phyloP scores from a whole-genome alignment of 2,329 filamentous ascomycete species.

The Colletotrichum sojae region DNA sequence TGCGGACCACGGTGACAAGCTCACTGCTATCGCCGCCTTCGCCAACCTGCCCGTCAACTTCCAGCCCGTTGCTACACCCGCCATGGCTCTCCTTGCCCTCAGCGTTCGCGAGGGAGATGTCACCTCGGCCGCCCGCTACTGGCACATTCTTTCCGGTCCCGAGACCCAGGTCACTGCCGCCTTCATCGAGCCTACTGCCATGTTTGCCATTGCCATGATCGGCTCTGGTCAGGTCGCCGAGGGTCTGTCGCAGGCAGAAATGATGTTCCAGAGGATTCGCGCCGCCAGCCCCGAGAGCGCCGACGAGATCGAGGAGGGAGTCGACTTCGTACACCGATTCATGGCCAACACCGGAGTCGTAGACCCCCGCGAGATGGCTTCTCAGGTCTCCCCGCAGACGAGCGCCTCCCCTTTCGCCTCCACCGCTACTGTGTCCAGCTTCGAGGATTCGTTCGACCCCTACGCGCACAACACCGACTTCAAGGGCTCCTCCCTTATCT shows the following conservation, averaged over 20 bases:
- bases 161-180: conserved; percentile 71
- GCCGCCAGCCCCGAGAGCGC: conserved; percentile 70
- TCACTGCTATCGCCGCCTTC: conserved; percentile 78
- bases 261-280: conserved; percentile 90
- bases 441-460: conserved; percentile 90
- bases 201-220: conserved; percentile 92
- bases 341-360: conserved; percentile 69
- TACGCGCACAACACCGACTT: conserved; percentile 93
- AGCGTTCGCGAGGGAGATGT: conserved; percentile 88
- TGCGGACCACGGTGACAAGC: conserved; percentile 82
- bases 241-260: conserved; percentile 82
- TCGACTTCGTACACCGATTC: conserved; percentile 76
- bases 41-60: conserved; percentile 68
- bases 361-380: conserved; percentile 68
- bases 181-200: conserved; percentile 89
- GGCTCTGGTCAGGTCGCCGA: conserved; percentile 88
- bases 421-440: conserved; percentile 70
- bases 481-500: conserved; percentile 91
- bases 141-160: conserved; percentile 78
- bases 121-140: conserved; percentile 82
- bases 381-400: conserved; percentile 62
- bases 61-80: conserved; percentile 68
- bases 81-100: conserved; percentile 88
- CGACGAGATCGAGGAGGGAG: conserved; percentile 89
- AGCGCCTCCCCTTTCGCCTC: conserved; percentile 68